Evolutionary conservation across 805 yeast genomes (phyloP), one percentile per base, ranked within the genome.

Genomic region (Danielia reshetovae): DNA sequence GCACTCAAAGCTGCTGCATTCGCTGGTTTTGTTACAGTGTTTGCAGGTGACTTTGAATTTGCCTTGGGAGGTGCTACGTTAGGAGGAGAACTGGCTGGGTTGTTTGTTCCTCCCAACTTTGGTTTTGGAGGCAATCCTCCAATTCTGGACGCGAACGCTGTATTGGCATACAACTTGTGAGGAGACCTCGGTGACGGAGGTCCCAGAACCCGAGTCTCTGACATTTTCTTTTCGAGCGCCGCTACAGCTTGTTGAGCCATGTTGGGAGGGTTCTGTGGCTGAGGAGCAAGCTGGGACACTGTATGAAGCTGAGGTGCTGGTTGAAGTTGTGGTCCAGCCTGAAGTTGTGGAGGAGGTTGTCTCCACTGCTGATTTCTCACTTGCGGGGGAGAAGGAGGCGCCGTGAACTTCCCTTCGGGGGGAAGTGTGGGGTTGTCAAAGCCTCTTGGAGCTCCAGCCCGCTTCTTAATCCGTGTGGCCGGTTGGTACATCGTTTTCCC

Each of bases 391-490:
- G 22, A 9, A 7, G 7, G 22, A 19, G 22, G 22, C 9, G 22
- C 22, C 9, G 9, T 19, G 9, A 7, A 19, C 22, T 19, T 7
- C 9, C 22, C 22, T 9, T 9, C 9, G 9, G 22, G 22, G 9
- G 22, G 22, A 19, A 9, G 9, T 9, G 22, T 7, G 7, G 22
- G 22, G 9, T 7, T 9, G 9, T 19, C 22, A 9, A 19, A 19
- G 7, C 22, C 22, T 19, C 22, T 7, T 7, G 22, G 9, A 7
- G 9, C 9, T n/a, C n/a, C n/a, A n/a, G n/a, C n/a, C n/a, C n/a
- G n/a, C 21, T 57, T 59, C 27, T 58, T 60, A n/a, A 61, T 44
- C 12, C 60, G 49, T 2, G 66, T 57, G 12, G 66, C 58, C 1
- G 67, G 64, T 32, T 52, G 59, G 35, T 61, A 62, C 16, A 55